Conservation (phyloP, 148 eudicot species). For the Vaccinium vitisidaea region DNA sequence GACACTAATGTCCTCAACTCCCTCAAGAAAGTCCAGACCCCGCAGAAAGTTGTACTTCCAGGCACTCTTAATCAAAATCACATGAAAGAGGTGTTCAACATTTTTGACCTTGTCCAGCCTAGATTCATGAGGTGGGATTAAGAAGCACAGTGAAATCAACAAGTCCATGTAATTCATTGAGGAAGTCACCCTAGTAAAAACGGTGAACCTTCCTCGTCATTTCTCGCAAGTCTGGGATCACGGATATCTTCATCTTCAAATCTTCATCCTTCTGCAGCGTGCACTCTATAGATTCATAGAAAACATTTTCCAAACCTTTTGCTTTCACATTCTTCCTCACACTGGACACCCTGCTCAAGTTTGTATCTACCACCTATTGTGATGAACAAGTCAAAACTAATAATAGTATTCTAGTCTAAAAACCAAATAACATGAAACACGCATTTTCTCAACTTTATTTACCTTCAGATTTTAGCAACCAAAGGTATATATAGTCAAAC, state of each 20-base stretch:
- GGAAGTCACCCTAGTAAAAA: slow-evolving; percentile 84
- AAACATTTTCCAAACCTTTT: slow-evolving; percentile 48
- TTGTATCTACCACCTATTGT: background rate
- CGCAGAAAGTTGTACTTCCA: no score
- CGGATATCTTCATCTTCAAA: slow-evolving; percentile 50
- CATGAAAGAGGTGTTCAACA: no score
- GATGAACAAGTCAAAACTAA: no score
- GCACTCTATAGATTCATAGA: slow-evolving; percentile 73
- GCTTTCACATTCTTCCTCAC: slow-evolving; percentile 39
- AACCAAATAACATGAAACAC: no score
- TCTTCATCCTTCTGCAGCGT: slow-evolving; percentile 69
- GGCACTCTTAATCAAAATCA: no score
- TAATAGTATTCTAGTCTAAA: no score
- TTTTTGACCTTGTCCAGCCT: no score
- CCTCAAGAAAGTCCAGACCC: no score
- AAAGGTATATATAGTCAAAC: no score
- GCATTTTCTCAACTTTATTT: no score
- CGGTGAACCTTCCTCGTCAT: slow-evolving; percentile 83
- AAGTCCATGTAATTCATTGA: slow-evolving; percentile 86
- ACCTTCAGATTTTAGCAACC: no score
- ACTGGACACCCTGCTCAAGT: slow-evolving; percentile 59
- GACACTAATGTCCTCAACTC: no score
- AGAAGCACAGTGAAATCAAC: slow-evolving; percentile 76
- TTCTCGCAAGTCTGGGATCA: slow-evolving; percentile 74
- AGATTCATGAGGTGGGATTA: slow-evolving; percentile 25